Evolutionary conservation across 2,329 filamentous ascomycete genomes (phyloP), one percentile per base, ranked within the genome.

Genomic region (Calonectria pauciramosa): DNA sequence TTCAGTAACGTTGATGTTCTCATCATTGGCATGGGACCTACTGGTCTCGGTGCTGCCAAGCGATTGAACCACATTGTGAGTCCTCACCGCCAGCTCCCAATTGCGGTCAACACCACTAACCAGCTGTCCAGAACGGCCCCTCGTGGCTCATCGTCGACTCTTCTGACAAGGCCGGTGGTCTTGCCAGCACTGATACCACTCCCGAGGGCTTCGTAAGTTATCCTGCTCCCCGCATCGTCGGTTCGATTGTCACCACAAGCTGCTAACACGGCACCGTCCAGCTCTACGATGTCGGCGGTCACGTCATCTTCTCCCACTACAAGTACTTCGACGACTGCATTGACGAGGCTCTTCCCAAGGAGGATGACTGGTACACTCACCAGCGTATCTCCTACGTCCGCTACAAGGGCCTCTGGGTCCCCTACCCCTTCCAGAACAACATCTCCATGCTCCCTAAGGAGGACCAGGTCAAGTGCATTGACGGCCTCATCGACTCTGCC

Each of bases 251-350:
- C 20, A n/a, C 23, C 10, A 30, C 71, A 76, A 60, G 73, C 73
- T 7, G 52, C 78, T 81, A 82, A 82, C 66, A 75, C 49, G 64
- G 16, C 8, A 7, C 14, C 16, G 34, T 73, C 28, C 83, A 98
- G 96, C 92, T 99, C 82, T 99, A 98, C 91, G 97, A 99, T 88
- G 97, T 99, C 82, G 96, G 96, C 85, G 96, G 96, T 82, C 96
- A 98, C 88, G 96, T 98, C 88, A 98, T 98, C 89, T 98, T 98
- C 92, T 98, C 96, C 82, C 96, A 98, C 92, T 99, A 99, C 94
- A 98, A 98, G 90, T 99, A 99, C 93, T 99, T 99, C 86, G 97
- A 99, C 89, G 97, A 99, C 90, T 97, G 95, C 90, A 94, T 99
- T 85, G 92, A 99, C 86, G 97, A 99, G 91, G 97, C 97, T 68